Evolutionary conservation across 2,329 filamentous ascomycete genomes (phyloP).

Genomic region (Claviceps sp.): DNA sequence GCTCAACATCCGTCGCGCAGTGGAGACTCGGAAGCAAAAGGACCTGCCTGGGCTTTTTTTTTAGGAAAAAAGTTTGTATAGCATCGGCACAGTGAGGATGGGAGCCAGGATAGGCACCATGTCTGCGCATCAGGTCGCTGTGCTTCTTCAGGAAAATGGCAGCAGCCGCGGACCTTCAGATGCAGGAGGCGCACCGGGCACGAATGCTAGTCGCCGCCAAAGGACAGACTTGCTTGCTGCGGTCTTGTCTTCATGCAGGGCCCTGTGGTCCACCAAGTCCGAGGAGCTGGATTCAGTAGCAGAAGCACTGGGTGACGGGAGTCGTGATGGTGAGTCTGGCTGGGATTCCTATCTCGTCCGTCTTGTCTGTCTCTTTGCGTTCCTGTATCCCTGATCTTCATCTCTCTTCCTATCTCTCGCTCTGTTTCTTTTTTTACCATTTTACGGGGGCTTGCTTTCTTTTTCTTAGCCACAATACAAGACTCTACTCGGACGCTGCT

Average conservation of each 20-base stretch:
- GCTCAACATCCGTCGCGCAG: neutral
- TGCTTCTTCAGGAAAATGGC: constrained; percentile 21
- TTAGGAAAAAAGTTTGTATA: neutral
- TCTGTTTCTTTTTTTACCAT: neutral
- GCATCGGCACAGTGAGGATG: constrained; percentile 4
- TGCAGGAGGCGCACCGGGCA: constrained; percentile 14
- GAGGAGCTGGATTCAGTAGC: constrained; percentile 31
- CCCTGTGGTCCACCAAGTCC: constrained; percentile 27
- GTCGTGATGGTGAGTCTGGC: constrained; percentile 36
- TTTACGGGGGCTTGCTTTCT: neutral
- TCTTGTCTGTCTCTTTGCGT: neutral
- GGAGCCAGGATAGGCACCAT: constrained; percentile 13
- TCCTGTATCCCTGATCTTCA: neutral
- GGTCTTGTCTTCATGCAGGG: constrained; percentile 25
- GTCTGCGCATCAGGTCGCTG: constrained; percentile 24
- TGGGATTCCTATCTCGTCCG: neutral
- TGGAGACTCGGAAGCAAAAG: neutral
- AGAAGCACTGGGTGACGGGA: constrained; percentile 40
- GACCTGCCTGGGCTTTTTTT: neutral
- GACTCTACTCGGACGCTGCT: too few species aligned
- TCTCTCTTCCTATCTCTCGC: neutral
- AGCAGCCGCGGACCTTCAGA: constrained; percentile 14
- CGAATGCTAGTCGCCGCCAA: constrained; percentile 10
- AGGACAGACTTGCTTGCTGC: constrained; percentile 21
- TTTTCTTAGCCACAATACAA: neutral